Base-by-base conservation (phyloP, 2,329 filamentous ascomycete species). In the Diaporthe helianthi region DNA sequence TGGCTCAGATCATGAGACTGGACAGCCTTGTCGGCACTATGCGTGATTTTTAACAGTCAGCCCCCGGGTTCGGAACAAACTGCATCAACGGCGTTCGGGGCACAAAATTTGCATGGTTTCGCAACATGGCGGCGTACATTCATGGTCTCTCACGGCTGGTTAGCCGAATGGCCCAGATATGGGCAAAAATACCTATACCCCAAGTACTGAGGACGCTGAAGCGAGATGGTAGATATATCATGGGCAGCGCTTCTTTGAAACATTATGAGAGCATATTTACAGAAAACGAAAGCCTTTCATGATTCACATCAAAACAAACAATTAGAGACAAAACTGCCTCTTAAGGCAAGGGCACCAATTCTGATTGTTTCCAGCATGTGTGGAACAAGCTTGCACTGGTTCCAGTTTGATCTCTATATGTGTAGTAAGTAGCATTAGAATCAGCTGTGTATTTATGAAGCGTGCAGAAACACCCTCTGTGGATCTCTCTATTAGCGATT, bases 1-100 rank as follows among this genome's bases (percentile, higher is more conserved):
- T 97, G 44, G 89, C 89, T 1, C 93, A 98, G 80, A 84, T 98
- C 13, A 88, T 88, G 78, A 87, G 93, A 71, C 84, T 97, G 73
- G 96, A 99, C 80, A 92, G 96, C 65, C 84, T 97, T 73, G 90
- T 98, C 55, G 91, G 91, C 31, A 86, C 96, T 15, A 86, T 98
- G 74, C 86, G 92, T 72, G 96, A 99, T 78, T 94, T 88, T 75
- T 93, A 78, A 36, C 55, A 24, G 36, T 49, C 41, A 26, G 24
- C 22, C n/a, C 44, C 12, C 41, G 61, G 68, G 54, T 29, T 46
- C 46, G 49, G 54, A 51, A 49, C 22, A 63, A 61, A 68, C 72
- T 74, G 73, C 75, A 75, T 76, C 29, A 58, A 61, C 71, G 75
- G 75, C 73, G 75, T 74, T 71, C 54, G 38, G 58, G 51, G 64